Evolutionary conservation across 2,329 filamentous ascomycete genomes (phyloP), one percentile per base, ranked within the genome.

Genomic region (Sporothrix humicola): DNA sequence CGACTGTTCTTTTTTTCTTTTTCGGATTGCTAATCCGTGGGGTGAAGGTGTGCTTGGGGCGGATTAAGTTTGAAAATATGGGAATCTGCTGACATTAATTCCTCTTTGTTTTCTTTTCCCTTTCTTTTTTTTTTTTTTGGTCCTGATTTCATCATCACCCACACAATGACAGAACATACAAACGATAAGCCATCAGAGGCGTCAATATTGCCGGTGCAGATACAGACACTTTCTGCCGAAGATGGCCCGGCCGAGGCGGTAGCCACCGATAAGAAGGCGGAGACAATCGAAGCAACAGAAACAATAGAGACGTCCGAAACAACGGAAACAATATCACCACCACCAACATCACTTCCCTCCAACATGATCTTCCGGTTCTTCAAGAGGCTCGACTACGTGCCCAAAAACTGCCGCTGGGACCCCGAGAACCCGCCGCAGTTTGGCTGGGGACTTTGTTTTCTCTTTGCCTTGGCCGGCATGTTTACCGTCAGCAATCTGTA

Each of bases 401-500:
- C 58, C 6, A 63, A 20, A 12, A 63, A 63, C 17, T 75, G 74
- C 46, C 69, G 70, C 1, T 75, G 63, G 58, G 72, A 75, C 17
- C 72, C 72, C 7, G 48, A 65, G 12, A 7, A 65, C 9, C 74
- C 72, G 9, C 72, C 72, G 1, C 23, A 13, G 17, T 72, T 75
- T n/a, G 69, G 46, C 31, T 74, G 70, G 70, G 26, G 26, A 3
- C 44, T 69, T 10, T 69, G 66, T 15, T 56, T 69, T n/a, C 31
- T 69, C 3, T 69, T 69, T 56, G 66, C n/a, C 5, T 23, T 69
- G 74, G 66, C 74, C 15, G 26, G 68, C 46, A 68, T 66, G 46
- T 72, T 93, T 76, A 92, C 91, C 1, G 92, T 94, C 17, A 91
- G 92, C 37, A 94, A 94, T 77, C 83, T 94, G 3, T 94, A 94